A percentile compares a stretch with the other conserved stretches of the same genome.
phyloP scores from a whole-genome alignment of 164 flowering plant species.

The Brasenia schreberi region DNA sequence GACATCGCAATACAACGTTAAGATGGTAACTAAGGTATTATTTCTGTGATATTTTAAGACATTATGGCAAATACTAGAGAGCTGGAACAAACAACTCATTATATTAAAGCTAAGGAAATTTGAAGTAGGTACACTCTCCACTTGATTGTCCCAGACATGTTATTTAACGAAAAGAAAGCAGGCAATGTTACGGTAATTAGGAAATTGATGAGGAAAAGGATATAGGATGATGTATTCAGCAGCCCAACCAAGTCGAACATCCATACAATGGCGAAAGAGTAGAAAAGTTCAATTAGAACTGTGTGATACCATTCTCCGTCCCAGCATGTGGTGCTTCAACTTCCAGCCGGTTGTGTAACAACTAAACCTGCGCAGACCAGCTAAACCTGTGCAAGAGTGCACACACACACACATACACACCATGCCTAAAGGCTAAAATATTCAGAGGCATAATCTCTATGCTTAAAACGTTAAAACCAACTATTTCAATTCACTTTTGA shows the following conservation, averaged over 20 bases:
- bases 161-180: too few relatives aligned
- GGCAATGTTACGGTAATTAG: too few relatives aligned
- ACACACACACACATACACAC: neutral
- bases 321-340: neutral
- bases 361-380: neutral
- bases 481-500: neutral
- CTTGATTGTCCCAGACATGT: too few relatives aligned
- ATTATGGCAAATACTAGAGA: neutral
- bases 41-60: too few relatives aligned
- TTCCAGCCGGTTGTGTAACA: neutral
- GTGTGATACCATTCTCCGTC: neutral
- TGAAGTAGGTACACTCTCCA: neutral
- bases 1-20: too few relatives aligned
- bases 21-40: too few relatives aligned
- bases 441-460: neutral
- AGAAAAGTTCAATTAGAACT: neutral
- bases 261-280: neutral
- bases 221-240: neutral
- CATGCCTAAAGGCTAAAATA: neutral
- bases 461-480: neutral
- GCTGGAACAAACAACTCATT: neutral
- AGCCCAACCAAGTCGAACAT: neutral
- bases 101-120: neutral
- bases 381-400: neutral
- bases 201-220: neutral